Conservation (phyloP, 2,329 filamentous ascomycete species). For the Paraphoma chrysanthemicola region DNA sequence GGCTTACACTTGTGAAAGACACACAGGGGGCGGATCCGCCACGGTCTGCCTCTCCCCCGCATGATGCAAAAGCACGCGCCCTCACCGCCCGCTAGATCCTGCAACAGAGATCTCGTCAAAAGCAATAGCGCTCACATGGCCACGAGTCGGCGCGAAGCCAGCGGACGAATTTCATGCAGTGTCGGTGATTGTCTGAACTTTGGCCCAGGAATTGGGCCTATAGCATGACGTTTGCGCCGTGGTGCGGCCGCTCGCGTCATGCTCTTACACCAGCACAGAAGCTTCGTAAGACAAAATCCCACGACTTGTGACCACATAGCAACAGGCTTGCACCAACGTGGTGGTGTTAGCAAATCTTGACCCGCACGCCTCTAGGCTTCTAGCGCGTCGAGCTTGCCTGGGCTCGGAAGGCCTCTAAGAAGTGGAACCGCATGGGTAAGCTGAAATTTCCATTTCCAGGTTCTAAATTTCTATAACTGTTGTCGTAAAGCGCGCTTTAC, state of each 20-base stretch:
- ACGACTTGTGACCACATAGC: constrained; percentile 31
- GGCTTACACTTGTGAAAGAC: constrained; percentile 29
- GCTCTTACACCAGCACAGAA: constrained; percentile 21
- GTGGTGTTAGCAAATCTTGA: constrained; percentile 21
- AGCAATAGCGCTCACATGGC: constrained; percentile 20
- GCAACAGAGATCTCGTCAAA: constrained; percentile 18
- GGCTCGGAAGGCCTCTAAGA: constrained; percentile 14
- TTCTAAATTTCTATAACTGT: constrained; percentile 21
- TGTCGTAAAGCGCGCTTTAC: constrained; percentile 16
- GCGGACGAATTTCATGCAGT: constrained; percentile 20
- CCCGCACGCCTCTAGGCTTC: constrained; percentile 23
- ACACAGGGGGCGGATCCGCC: constrained; percentile 17
- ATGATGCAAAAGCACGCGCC: constrained; percentile 27
- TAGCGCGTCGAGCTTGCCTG: constrained; percentile 22
- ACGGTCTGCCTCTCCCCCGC: constrained; percentile 23
- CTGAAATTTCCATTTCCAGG: constrained; percentile 26
- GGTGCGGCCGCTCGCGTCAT: constrained; percentile 24
- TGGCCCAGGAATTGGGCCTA: constrained; percentile 12
- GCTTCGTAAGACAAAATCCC: constrained; percentile 26
- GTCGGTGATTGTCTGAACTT: constrained; percentile 8
- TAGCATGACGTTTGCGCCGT: constrained; percentile 11
- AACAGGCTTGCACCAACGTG: constrained; percentile 31
- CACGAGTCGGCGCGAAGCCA: constrained; percentile 6
- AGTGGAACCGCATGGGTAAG: constrained; percentile 21
- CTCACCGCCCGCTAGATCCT: constrained; percentile 29